Base-by-base conservation (phyloP, 139 green algal genomes). In the Haematococcus lacustris region DNA sequence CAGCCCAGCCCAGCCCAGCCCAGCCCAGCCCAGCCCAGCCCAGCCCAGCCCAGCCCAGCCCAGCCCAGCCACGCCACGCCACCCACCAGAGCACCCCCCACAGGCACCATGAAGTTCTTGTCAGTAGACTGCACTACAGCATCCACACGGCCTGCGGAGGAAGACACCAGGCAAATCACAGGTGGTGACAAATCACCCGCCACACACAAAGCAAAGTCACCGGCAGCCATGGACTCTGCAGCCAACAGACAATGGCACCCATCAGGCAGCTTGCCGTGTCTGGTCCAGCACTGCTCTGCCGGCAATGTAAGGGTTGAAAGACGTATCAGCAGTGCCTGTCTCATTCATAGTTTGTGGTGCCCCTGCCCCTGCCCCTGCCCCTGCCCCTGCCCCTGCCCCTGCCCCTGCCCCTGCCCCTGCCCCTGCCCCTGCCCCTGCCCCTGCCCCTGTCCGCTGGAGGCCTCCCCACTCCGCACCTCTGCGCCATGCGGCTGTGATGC, bases 41-140 rank as follows among this genome's bases (percentile, higher is more conserved):
- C n/a, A n/a, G n/a, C n/a, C n/a, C n/a, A n/a, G n/a, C 47, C 47
- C 21, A 57, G 47, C 47, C 47, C 47, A 57, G 21, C 13, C 47
- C 47, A 7, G 30, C 30, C 41, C 32, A 9, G 28, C 34, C 28
- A 51, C 37, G 61, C 71, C 9, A 73, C 77, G 3, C 81, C 79
- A 30, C 82, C 71, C 2, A 97, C 70, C 0, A 97, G 38, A 5
- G 92, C 83, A 2, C 91, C 91, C 0, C 91, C 88, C 3, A 98
- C 93, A 2, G 93, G 93, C 53, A 98, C 94, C 86, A 98, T 93
- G 82, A 98, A 98, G 80, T 98, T 98, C 80, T 98, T 98, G 78
- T 97, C 90, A 7, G 81, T 92, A 70, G 73, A 88, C 76, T 96
- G 92, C 0, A 98, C 86, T 3, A 98, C 83, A 0, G 86, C 89